phyloP scores from a whole-genome alignment of 163 green algal species.

The Scenedesmus sp. region DNA sequence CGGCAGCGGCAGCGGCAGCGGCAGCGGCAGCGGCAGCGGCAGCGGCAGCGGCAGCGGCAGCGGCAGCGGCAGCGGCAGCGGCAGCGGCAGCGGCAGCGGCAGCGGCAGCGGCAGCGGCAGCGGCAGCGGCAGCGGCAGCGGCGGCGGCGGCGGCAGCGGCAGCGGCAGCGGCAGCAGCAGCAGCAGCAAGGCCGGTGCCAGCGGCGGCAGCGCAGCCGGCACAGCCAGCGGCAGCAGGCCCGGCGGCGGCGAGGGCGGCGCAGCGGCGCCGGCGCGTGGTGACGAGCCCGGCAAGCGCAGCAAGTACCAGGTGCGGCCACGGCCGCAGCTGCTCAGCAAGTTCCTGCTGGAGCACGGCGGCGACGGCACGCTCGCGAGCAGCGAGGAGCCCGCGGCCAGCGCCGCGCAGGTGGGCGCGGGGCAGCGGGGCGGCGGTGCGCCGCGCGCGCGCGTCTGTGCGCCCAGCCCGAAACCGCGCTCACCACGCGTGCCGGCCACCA shows the following conservation, averaged over 20 bases:
- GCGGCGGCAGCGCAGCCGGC: background rate
- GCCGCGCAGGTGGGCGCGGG: background rate
- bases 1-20: background rate
- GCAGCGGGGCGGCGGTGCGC: background rate
- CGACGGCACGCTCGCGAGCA: background rate
- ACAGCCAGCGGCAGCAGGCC: background rate
- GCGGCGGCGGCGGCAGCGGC: too few species aligned
- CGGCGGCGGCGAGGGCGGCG: background rate
- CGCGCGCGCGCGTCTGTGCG: conserved; percentile 15
- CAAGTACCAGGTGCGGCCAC: conserved; percentile 61
- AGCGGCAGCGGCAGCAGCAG: too few species aligned
- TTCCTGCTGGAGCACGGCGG: conserved; percentile 51
- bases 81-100: too few species aligned
- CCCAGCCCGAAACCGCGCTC: too few species aligned
- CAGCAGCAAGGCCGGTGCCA: conserved; percentile 3
- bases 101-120: too few species aligned
- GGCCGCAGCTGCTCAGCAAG: conserved; percentile 56
- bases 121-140: too few species aligned
- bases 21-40: background rate
- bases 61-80: background rate
- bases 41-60: conserved; percentile 16
- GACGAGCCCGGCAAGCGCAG: conserved; percentile 46
- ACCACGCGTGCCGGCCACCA: too few species aligned
- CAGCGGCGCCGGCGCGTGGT: background rate
- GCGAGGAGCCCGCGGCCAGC: background rate